Percentiles rank a stretch among this genome's conserved stretches.
Conservation (phyloP, 1,139 yeast genomes). For the Nadsonia starkeyi-henricii region DNA sequence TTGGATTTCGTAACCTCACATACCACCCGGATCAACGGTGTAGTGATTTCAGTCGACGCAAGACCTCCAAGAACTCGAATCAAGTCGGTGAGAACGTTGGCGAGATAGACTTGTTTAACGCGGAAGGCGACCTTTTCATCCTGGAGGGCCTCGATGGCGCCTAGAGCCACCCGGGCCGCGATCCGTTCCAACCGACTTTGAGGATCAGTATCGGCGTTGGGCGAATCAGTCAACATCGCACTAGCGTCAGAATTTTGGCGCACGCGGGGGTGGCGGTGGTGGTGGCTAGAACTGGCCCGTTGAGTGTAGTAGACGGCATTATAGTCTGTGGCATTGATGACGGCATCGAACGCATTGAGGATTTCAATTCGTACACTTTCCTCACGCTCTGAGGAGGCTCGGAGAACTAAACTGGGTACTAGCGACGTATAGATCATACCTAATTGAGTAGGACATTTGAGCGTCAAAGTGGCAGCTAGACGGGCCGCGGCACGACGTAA, state of each 20-base stretch:
- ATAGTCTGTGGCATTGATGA: conserved; percentile 19
- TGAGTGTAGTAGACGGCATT: conserved; percentile 16
- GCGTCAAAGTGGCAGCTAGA: conserved; percentile 30
- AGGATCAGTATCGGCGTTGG: conserved; percentile 19
- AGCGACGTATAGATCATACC: conserved; percentile 15
- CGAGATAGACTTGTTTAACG: conserved; percentile 11
- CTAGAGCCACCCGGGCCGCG: conserved; percentile 13
- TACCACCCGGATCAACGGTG: conserved; percentile 3
- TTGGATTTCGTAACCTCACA: not conserved
- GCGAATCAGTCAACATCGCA: too few relatives aligned
- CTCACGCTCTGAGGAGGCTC: conserved; percentile 25
- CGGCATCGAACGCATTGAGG: conserved; percentile 18
- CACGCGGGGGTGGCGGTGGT: conserved; percentile 12
- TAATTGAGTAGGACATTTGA: conserved; percentile 21
- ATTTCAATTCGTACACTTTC: conserved; percentile 27
- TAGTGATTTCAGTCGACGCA: conserved; percentile 6
- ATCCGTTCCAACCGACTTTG: conserved; percentile 10
- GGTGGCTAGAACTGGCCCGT: conserved; percentile 12
- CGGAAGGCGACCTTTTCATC: conserved; percentile 9
- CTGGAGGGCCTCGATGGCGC: conserved; percentile 11
- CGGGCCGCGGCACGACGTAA: conserved; percentile 43
- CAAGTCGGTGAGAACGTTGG: conserved; percentile 9
- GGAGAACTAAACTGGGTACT: conserved; percentile 18
- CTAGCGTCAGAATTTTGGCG: conserved; percentile 23
- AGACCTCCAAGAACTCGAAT: conserved; percentile 10